Evolutionary conservation across 768 basidiomycete genomes (phyloP).

Genomic region (Rhizopogon vesiculosus): DNA sequence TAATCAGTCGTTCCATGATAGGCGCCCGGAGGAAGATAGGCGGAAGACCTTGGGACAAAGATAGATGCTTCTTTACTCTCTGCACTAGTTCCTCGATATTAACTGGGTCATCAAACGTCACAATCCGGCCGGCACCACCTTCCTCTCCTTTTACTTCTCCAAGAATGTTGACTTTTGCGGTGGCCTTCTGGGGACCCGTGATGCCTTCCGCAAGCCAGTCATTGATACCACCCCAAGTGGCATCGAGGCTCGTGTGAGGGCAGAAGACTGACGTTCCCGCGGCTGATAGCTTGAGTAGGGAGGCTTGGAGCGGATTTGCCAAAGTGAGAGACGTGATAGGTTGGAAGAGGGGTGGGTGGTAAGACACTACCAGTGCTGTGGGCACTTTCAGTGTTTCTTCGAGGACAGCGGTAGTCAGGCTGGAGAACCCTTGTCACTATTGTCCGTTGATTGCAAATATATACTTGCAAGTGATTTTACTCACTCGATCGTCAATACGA

Average conservation of each 20-base stretch:
- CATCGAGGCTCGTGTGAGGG: conserved; percentile 88
- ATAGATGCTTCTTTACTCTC: conserved; percentile 68
- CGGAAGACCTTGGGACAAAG: conserved; percentile 47
- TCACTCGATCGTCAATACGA: conserved; percentile 73
- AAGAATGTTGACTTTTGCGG: conserved; percentile 30
- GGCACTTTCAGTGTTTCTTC: conserved; percentile 60
- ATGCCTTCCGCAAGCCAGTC: conserved; percentile 76
- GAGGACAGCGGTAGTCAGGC: conserved; percentile 69
- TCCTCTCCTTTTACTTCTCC: conserved; percentile 38
- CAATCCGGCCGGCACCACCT: conserved; percentile 66
- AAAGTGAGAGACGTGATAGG: conserved; percentile 74
- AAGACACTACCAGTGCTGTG: conserved; percentile 68
- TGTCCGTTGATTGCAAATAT: conserved; percentile 9
- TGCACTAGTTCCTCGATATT: conserved; percentile 54
- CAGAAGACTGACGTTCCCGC: conserved; percentile 82
- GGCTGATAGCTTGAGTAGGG: conserved; percentile 75
- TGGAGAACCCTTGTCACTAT: conserved; percentile 23
- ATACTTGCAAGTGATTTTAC: conserved; percentile 9
- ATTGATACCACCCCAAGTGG: conserved; percentile 81
- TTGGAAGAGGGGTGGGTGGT: conserved; percentile 84
- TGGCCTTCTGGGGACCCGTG: conserved; percentile 28
- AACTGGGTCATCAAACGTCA: conserved; percentile 55
- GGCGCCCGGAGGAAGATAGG: conserved; percentile 2
- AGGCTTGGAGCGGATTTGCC: conserved; percentile 70
- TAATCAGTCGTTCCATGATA: background rate